Percentiles rank a stretch among this genome's conserved stretches.
These are phyloP conservation scores for Uronychia setigera DNA, from an alignment of 73 alveolate genomes.

Conservation along the genomic window DNA sequence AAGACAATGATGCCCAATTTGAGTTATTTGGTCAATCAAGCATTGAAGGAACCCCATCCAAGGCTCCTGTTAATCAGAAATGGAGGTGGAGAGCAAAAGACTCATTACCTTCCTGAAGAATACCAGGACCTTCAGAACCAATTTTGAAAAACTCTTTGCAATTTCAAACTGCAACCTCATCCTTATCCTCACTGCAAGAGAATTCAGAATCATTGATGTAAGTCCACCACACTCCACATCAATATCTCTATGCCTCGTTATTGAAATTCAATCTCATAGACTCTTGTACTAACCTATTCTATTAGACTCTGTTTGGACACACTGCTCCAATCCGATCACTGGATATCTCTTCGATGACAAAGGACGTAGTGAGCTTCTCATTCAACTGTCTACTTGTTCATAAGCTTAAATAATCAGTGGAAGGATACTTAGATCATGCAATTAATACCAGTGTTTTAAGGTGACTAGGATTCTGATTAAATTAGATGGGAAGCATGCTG, in stretches of 20 bases:
- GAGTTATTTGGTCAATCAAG: constrained; percentile 5
- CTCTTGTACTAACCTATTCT: not conserved
- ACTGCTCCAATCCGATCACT: constrained; percentile 20
- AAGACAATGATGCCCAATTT: not conserved
- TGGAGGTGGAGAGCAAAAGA: no score
- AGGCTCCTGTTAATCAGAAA: not conserved
- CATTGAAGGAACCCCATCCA: not conserved
- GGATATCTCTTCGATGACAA: constrained; percentile 50
- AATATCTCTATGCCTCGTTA: not conserved
- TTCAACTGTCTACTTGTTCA: constrained; percentile 26
- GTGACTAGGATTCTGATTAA: not conserved
- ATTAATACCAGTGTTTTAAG: constrained; percentile 28
- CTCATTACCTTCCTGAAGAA: constrained; percentile 18
- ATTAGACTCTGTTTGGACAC: constrained; percentile 58
- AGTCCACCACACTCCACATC: not conserved
- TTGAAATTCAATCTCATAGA: not conserved
- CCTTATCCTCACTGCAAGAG: constrained; percentile 37
- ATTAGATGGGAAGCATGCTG: constrained; percentile 60
- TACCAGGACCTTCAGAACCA: constrained; percentile 47
- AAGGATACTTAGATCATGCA: constrained; percentile 42
- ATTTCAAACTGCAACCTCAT: constrained; percentile 42
- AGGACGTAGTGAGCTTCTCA: constrained; percentile 47
- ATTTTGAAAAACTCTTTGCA: constrained; percentile 44
- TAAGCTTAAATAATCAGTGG: constrained; percentile 12
- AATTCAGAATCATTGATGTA: constrained; percentile 64